These are phyloP conservation scores for Sporothrix curviconia DNA, from an alignment of 2,329 filamentous ascomycete species.

Conservation along the genomic window DNA sequence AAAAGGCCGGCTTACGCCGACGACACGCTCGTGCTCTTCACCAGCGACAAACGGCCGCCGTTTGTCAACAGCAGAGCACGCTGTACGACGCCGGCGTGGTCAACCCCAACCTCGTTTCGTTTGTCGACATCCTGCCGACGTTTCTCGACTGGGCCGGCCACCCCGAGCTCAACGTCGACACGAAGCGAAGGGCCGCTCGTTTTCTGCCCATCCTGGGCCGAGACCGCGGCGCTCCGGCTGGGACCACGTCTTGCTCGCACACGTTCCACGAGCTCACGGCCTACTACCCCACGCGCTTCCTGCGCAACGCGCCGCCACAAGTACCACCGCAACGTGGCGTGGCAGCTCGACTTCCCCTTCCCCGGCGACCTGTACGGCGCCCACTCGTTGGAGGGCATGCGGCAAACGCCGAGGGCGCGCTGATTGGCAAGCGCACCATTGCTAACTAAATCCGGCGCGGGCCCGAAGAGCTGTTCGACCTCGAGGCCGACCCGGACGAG, in stretches of 20 bases:
- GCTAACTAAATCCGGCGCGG: slow-evolving; percentile 37
- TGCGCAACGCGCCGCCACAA: slow-evolving; percentile 39
- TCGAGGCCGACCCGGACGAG: slow-evolving; percentile 35
- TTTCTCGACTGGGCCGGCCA: slow-evolving; percentile 34
- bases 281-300: slow-evolving; percentile 44
- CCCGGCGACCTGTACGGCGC: slow-evolving; percentile 39
- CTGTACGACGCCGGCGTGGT: slow-evolving; percentile 42
- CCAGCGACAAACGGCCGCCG: slow-evolving; percentile 43
- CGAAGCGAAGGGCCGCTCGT: slow-evolving; percentile 28
- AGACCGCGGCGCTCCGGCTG: slow-evolving; percentile 16
- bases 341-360: slow-evolving; percentile 44
- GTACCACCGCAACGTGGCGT: slow-evolving; percentile 45
- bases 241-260: slow-evolving; percentile 45
- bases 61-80: slow-evolving; percentile 46
- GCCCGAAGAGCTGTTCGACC: slow-evolving; percentile 42
- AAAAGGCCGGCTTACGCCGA: slow-evolving; percentile 28
- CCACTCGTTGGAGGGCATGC: slow-evolving; percentile 38
- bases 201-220: slow-evolving; percentile 34
- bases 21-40: slow-evolving; percentile 38
- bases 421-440: slow-evolving; percentile 35
- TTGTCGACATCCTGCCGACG: slow-evolving; percentile 40
- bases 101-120: slow-evolving; percentile 41
- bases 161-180: background rate
- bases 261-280: slow-evolving; percentile 46
- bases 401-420: slow-evolving; percentile 29